These are phyloP conservation scores for Saccharomycopsis sp. DNA, from an alignment of 805 yeast species.

Conservation along the genomic window DNA sequence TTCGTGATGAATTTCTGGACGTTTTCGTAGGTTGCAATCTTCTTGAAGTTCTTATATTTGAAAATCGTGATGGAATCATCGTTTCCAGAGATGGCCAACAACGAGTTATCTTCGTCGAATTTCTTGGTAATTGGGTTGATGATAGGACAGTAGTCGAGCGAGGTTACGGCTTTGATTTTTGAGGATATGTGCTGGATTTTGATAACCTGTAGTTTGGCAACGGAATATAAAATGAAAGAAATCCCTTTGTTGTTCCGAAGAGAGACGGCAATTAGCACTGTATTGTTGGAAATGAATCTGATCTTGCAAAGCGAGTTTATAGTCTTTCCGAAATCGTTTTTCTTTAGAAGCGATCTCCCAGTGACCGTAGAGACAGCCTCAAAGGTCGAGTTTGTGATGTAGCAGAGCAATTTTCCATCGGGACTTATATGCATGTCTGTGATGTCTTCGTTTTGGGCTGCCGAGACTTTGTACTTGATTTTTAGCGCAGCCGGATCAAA, in stretches of 20 bases:
- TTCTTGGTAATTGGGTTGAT: conserved; percentile 18
- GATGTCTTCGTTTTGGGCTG: conserved; percentile 42
- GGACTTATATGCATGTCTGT: conserved; percentile 65
- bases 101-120: conserved; percentile 18
- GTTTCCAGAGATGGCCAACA: conserved; percentile 39
- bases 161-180: conserved; percentile 50
- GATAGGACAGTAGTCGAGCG: conserved; percentile 36
- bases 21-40: conserved; percentile 44
- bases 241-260: conserved; percentile 37
- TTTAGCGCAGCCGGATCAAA: conserved; percentile 52
- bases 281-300: conserved; percentile 32
- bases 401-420: conserved; percentile 58
- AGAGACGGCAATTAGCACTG: conserved; percentile 39
- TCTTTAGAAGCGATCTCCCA: conserved; percentile 32
- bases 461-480: conserved; percentile 45
- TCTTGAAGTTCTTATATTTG: conserved; percentile 43
- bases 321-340: conserved; percentile 23
- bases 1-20: conserved; percentile 74
- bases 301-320: conserved; percentile 36
- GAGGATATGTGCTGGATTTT: conserved; percentile 21
- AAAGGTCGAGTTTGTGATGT: conserved; percentile 50
- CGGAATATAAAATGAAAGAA: conserved; percentile 23
- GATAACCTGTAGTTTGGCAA: conserved; percentile 11
- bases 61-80: conserved; percentile 62
- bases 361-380: conserved; percentile 45